Percentiles rank a stretch among this genome's conserved stretches.
phyloP scores from a whole-genome alignment of 108 stramenopile genomes.

The Skeletonema grethae region DNA sequence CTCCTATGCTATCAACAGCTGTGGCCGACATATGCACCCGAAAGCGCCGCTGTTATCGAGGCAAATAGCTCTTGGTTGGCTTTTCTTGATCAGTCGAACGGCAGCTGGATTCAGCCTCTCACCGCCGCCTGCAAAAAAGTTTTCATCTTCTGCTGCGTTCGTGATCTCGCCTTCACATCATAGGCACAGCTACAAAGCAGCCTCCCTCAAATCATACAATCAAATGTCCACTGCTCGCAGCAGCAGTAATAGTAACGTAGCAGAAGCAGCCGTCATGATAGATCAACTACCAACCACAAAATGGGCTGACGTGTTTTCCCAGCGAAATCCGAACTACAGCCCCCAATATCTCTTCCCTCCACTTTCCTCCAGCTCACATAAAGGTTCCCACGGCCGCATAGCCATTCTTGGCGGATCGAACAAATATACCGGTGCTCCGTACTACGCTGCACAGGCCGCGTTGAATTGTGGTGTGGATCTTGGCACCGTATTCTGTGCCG shows the following conservation, averaged over 20 bases:
- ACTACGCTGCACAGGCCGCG: conserved; percentile 92
- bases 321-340: not conserved
- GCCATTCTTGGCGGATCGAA: conserved; percentile 93
- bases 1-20: not conserved
- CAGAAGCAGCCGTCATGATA: not conserved
- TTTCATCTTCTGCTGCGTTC: not conserved
- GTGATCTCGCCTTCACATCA: not conserved
- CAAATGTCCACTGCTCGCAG: not conserved
- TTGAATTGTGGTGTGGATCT: conserved; percentile 94
- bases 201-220: not conserved
- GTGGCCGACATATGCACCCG: not conserved
- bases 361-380: conserved; percentile 65
- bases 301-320: conserved; percentile 31
- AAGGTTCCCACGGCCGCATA: conserved; percentile 93
- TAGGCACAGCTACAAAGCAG: not conserved
- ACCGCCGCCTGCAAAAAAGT: not conserved
- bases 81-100: not conserved
- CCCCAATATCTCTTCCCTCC: conserved; percentile 52
- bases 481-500: conserved; percentile 90
- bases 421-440: conserved; percentile 98
- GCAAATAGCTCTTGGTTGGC: not conserved
- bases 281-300: conserved; percentile 5
- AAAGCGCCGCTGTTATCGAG: not conserved
- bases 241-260: not conserved
- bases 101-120: not conserved